These are phyloP conservation scores for Geotrichum fermentans DNA, from an alignment of 1,139 yeast genomes.

Conservation along the genomic window DNA sequence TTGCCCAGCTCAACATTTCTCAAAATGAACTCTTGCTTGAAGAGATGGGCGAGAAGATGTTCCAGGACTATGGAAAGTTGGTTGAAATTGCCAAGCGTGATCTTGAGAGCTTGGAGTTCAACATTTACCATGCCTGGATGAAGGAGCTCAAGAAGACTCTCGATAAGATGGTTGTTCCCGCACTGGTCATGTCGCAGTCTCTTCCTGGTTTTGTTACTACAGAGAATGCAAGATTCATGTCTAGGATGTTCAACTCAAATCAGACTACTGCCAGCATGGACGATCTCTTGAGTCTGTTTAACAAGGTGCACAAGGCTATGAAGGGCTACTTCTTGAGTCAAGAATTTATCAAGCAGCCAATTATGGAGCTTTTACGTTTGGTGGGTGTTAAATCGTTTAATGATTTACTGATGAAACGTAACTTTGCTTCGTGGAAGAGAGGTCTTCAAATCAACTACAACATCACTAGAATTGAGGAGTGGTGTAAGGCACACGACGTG, in stretches of 20 bases:
- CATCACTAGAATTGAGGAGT: slow-evolving; percentile 93
- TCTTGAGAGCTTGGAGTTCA: slow-evolving; percentile 86
- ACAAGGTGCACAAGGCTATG: slow-evolving; percentile 90
- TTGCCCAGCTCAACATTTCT: slow-evolving; percentile 85
- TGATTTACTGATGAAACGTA: slow-evolving; percentile 91
- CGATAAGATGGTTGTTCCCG: slow-evolving; percentile 88
- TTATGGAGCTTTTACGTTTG: slow-evolving; percentile 75
- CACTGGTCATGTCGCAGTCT: slow-evolving; percentile 89
- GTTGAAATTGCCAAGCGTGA: slow-evolving; percentile 93
- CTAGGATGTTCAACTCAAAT: slow-evolving; percentile 68
- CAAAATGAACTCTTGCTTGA: slow-evolving; percentile 74
- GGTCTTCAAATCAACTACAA: slow-evolving; percentile 95
- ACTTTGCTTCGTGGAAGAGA: slow-evolving; percentile 94
- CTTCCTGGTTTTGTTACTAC: slow-evolving; percentile 94
- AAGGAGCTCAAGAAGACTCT: slow-evolving; percentile 87
- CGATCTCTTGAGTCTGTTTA: slow-evolving; percentile 83
- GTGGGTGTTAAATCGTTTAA: slow-evolving; percentile 95
- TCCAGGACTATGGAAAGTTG: slow-evolving; percentile 80
- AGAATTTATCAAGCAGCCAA: slow-evolving; percentile 79
- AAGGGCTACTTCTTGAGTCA: slow-evolving; percentile 83
- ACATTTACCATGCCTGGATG: slow-evolving; percentile 96
- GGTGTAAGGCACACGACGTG: slow-evolving; percentile 95
- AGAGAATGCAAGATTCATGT: slow-evolving; percentile 77
- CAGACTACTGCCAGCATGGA: slow-evolving; percentile 86
- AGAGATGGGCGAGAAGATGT: slow-evolving; percentile 88